A percentile compares a stretch with the other conserved stretches of the same genome.
These are phyloP conservation scores for Talaromyces verruculosus DNA, from an alignment of 2,329 filamentous ascomycete species.

Conservation along the genomic window DNA sequence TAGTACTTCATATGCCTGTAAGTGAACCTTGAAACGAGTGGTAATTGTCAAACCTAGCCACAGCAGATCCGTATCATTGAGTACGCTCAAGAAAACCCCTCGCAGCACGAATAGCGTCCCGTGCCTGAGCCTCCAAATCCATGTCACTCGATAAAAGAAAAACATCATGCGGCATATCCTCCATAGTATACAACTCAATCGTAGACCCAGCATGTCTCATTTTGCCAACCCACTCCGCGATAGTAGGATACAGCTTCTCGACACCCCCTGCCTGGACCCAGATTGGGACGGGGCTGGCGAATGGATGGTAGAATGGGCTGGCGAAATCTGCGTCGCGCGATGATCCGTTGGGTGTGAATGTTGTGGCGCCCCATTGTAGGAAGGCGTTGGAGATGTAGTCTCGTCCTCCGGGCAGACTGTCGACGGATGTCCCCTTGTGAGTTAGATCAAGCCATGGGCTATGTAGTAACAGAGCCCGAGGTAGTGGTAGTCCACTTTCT, in stretches of 20 bases:
- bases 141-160: constrained; percentile 6
- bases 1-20: not conserved
- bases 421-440: not conserved
- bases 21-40: too few relatives aligned
- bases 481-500: not conserved
- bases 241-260: constrained; percentile 1
- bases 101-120: constrained; percentile 8
- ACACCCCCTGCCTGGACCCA: not conserved
- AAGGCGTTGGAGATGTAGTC: constrained; percentile 3
- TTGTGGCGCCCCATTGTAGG: constrained; percentile 7
- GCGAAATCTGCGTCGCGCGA: not conserved
- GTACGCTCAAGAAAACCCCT: constrained; percentile 1
- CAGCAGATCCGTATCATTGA: too few relatives aligned
- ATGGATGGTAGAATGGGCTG: constrained; percentile 4
- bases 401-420: not conserved
- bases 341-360: not conserved
- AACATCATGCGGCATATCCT: constrained; percentile 10
- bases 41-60: not conserved
- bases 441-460: constrained; percentile 17
- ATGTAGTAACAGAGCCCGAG: constrained; percentile 5
- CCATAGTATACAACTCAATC: constrained; percentile 13
- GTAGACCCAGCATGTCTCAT: constrained; percentile 10
- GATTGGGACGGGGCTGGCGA: constrained; percentile 9
- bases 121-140: constrained; percentile 5
- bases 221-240: constrained; percentile 8